Conservation (phyloP, 1,139 yeast genomes). For the Blastobotrys raffinosifermentans region DNA sequence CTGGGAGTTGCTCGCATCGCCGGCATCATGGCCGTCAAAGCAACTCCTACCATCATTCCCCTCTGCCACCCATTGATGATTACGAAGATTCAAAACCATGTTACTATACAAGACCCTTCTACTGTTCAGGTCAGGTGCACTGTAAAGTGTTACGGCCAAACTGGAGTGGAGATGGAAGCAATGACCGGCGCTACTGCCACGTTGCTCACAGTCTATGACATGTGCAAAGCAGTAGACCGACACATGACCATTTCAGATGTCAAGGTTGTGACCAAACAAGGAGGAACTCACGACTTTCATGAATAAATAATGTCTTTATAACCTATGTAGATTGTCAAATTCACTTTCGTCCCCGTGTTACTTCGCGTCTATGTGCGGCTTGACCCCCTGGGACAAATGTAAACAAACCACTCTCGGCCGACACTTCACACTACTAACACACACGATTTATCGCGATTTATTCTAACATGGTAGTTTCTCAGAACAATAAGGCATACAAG, state of each 20-base stretch:
- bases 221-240: slow-evolving; percentile 52
- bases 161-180: slow-evolving; percentile 55
- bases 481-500: slow-evolving; percentile 62
- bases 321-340: too few relatives aligned
- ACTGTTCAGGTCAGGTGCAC: slow-evolving; percentile 31
- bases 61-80: slow-evolving; percentile 44
- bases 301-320: slow-evolving; percentile 1
- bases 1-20: slow-evolving; percentile 43
- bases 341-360: too few relatives aligned
- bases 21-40: slow-evolving; percentile 46
- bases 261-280: slow-evolving; percentile 36
- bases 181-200: slow-evolving; percentile 40
- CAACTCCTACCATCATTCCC: slow-evolving; percentile 42
- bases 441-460: too few relatives aligned
- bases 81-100: slow-evolving; percentile 35
- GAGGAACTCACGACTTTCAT: slow-evolving; percentile 39
- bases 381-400: too few relatives aligned
- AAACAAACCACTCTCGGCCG: too few relatives aligned
- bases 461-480: slow-evolving; percentile 16
- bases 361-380: too few relatives aligned
- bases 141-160: slow-evolving; percentile 43
- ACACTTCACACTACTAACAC: too few relatives aligned
- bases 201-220: slow-evolving; percentile 45
- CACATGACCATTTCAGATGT: slow-evolving; percentile 38
- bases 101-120: slow-evolving; percentile 20